These are phyloP conservation scores for Xylariaceae sp. DNA, from an alignment of 2,329 filamentous ascomycete genomes.

Conservation along the genomic window DNA sequence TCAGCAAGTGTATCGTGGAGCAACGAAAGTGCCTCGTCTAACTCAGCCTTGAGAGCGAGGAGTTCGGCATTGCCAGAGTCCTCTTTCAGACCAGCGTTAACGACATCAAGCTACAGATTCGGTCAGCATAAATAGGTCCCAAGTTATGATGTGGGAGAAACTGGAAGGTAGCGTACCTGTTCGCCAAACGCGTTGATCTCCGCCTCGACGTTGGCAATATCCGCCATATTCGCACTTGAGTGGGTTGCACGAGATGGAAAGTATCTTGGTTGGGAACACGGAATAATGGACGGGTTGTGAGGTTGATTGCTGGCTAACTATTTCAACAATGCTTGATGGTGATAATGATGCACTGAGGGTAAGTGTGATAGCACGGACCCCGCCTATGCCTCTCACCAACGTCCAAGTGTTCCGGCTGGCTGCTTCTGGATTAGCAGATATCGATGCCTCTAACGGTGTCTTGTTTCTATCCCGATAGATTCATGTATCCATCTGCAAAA, in stretches of 20 bases:
- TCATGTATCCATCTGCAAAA: no score
- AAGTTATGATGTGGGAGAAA: background rate
- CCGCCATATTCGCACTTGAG: conserved; percentile 28
- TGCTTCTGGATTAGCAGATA: no score
- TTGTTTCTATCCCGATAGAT: no score
- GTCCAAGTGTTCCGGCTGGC: no score
- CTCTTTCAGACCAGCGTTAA: conserved; percentile 70
- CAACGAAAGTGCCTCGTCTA: conserved; percentile 75
- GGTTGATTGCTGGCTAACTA: no score
- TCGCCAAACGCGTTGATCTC: conserved; percentile 53
- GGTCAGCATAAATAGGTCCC: background rate
- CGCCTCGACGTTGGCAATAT: conserved; percentile 43
- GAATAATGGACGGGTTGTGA: no score
- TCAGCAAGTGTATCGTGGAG: conserved; percentile 78
- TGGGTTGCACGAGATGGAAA: background rate
- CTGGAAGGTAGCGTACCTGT: conserved; percentile 38
- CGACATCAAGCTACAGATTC: conserved; percentile 64
- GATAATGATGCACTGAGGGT: no score
- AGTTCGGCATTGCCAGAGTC: conserved; percentile 79
- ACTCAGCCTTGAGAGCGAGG: conserved; percentile 70
- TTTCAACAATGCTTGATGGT: no score
- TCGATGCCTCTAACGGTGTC: no score
- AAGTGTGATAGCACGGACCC: no score
- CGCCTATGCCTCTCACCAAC: no score
- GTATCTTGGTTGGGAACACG: background rate